phyloP scores from a whole-genome alignment of 169 alveolate species.

The Amoebophrya sp. region DNA sequence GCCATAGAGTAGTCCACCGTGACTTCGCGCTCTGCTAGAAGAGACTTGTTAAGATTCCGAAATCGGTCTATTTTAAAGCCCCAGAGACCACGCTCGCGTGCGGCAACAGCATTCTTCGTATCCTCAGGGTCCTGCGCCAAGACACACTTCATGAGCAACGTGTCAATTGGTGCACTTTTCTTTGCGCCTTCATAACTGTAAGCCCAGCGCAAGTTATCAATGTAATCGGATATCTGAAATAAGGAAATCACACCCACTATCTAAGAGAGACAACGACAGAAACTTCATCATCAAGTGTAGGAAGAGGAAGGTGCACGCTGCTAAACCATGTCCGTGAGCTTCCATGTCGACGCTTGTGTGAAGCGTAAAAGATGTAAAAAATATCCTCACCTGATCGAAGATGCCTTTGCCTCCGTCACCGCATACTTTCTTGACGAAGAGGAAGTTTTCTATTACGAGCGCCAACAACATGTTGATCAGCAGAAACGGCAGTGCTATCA shows the following conservation, averaged over 20 bases:
- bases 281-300: no score
- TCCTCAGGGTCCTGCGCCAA: background rate
- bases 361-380: background rate
- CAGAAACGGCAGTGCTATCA: conserved; percentile 2
- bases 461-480: background rate
- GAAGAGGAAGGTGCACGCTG: no score
- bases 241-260: no score
- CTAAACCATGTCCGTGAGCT: no score
- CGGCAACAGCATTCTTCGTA: background rate
- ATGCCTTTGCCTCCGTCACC: background rate
- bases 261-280: no score
- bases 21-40: conserved; percentile 11
- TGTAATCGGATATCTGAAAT: background rate
- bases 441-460: background rate
- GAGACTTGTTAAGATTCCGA: background rate
- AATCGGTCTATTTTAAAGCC: background rate
- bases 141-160: background rate
- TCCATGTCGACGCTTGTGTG: no score
- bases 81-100: conserved; percentile 18
- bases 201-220: background rate
- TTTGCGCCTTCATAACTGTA: background rate
- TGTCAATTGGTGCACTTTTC: background rate
- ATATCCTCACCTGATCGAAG: background rate
- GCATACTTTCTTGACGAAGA: background rate
- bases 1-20: background rate